A percentile compares a stretch with the other conserved stretches of the same genome.
Evolutionary conservation across 306 rosid species (phyloP).

Genomic region (Mucuna pruriens): DNA sequence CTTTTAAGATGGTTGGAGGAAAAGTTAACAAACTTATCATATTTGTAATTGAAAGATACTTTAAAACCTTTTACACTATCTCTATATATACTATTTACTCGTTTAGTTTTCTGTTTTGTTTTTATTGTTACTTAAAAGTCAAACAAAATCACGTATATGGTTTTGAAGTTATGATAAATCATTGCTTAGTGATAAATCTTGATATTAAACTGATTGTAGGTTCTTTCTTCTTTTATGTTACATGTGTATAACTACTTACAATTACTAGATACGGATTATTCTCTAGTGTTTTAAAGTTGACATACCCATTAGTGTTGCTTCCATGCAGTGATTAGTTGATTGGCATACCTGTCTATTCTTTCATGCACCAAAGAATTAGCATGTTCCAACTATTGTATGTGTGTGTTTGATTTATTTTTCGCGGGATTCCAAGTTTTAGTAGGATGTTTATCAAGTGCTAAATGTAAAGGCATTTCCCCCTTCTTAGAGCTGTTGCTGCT

Average conservation of each 20-base stretch:
- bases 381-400: not conserved
- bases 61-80: not conserved
- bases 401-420: not conserved
- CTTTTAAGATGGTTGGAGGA: not conserved
- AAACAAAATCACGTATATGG: not conserved
- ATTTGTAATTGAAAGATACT: not conserved
- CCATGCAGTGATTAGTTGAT: not conserved
- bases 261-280: not conserved
- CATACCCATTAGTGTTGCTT: not conserved
- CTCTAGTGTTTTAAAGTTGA: conserved; percentile 1
- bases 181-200: not conserved
- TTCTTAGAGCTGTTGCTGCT: conserved; percentile 85
- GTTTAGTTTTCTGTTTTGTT: not conserved
- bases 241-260: not conserved
- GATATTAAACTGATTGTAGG: not conserved
- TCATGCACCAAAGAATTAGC: not conserved
- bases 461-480: conserved; percentile 30
- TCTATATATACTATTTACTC: not conserved
- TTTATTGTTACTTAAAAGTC: not conserved
- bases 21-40: not conserved
- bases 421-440: conserved; percentile 23
- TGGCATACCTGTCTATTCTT: not conserved
- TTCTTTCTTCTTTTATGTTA: not conserved
- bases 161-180: conserved; percentile 11
- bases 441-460: conserved; percentile 37